Evolutionary conservation across 2,329 filamentous ascomycete genomes (phyloP), one percentile per base, ranked within the genome.

Genomic region (Exophiala spinifera): DNA sequence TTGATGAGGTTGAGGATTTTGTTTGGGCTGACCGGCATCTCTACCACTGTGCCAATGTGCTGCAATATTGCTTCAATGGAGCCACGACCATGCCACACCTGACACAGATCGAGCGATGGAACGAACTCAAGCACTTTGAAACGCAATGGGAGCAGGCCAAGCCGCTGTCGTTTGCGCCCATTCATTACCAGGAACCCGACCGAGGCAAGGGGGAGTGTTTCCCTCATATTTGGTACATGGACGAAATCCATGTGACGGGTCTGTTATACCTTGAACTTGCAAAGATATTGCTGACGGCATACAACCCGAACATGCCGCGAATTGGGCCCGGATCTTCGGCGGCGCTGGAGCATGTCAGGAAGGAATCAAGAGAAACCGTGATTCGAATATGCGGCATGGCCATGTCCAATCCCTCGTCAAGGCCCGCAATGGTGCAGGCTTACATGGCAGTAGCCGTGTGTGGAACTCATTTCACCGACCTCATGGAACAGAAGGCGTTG

Each of bases 21-120:
- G 45, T 61, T 14, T 63, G 61, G 61, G 53, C 82, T 1, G 84
- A 85, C 64, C 75, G 82, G 14, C 79, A 83, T 14, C 76, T 86
- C 0, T 76, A 83, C 2, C 79, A 83, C 61, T 82, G 82, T 50
- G 82, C 82, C n/a, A 81, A 85, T 57, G 80, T 85, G 1, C 69
- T 86, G 14, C 81, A 84, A 56, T 84, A 79, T 61, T 86, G 83
- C 64, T 86, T 85, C 63, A 59, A 70, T 53, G 57, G 67, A n/a
- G 51, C 45, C 6, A 34, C 14, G 45, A 23, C 6, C 49, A 42
- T 23, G 54, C 48, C 28, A 31, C 28, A 31, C 4, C 39, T 47
- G 40, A 46, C 51, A 7, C 52, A 54, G 17, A 48, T 53, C 15
- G 54, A 59, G 42, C 46, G 51, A 21, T 64, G 57, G 56, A 59